Base-by-base conservation (phyloP, 257 asterid species). In the Ajuga chamaepitys region DNA sequence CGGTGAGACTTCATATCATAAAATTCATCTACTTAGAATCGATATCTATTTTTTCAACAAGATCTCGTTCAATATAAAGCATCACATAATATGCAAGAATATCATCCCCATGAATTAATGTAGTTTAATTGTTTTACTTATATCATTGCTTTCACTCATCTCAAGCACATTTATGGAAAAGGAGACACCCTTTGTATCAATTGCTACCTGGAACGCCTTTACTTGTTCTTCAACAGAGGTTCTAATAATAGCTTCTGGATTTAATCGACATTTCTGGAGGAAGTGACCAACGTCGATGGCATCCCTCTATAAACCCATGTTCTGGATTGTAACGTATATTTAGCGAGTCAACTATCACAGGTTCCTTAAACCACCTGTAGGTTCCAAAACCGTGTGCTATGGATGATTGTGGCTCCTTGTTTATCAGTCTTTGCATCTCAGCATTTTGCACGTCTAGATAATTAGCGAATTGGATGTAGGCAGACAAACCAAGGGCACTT, bases 321-420 rank as follows among this genome's bases (percentile, higher is more conserved):
- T 26, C 34, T 34, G 90, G 75, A 77, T 74, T 77, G 70, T 59
- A 40, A 53, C 34, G 66, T 64, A 88, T 78, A 59, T 76, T 78
- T 35, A 88, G 81, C 64, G 88, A 79, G 74, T 71, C 73, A 5
- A 51, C 35, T 14, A 85, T 78, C 57, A 85, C 95, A 45, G 88
- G 80, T 77, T 90, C 97, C 74, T 77, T 77, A 66, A 94, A 82
- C 99, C 99, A 94, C 70, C 67, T 81, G 82, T 90, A 94, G 8
- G 97, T 94, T 70, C 97, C 97, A 25, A 94, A 93, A 55, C 99
- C 99, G 44, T 94, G 99, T 30, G 92, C 89, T 32, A 75, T 34
- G 50, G 62, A 9, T 11, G 67, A 63, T 34, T 64, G 79, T 7
- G 78, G 74, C 48, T 82, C 85, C 78, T 81, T 80, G 46, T 81